A percentile compares a stretch with the other conserved stretches of the same genome.
Evolutionary conservation across 148 eudicot species (phyloP).

Genomic region (Dysphania ambrosioides): DNA sequence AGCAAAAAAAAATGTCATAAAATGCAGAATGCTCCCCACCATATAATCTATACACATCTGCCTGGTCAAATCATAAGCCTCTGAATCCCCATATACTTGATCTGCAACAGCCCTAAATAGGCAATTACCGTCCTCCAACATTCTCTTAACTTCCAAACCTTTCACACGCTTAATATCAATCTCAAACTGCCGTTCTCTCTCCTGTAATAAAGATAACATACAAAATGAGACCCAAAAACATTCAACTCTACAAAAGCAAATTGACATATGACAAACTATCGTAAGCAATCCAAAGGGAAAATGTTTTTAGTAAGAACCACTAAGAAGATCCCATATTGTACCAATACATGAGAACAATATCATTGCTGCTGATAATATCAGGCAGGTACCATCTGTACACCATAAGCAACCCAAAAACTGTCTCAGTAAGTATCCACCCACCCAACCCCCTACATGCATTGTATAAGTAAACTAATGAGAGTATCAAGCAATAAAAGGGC

Average conservation of each 20-base stretch:
- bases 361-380: background rate
- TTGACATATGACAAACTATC: background rate
- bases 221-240: conserved; percentile 1
- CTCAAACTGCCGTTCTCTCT: conserved; percentile 90
- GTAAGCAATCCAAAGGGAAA: background rate
- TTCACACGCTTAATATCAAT: conserved; percentile 75
- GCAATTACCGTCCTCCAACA: conserved; percentile 94
- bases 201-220: conserved; percentile 44
- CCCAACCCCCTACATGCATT: too few relatives aligned
- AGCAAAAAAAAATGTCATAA: background rate
- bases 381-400: background rate
- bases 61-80: conserved; percentile 79
- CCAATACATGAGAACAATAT: background rate
- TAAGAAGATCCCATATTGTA: background rate
- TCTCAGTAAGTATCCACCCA: too few relatives aligned
- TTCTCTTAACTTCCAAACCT: conserved; percentile 89
- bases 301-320: background rate
- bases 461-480: background rate
- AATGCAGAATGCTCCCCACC: conserved; percentile 38
- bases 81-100: conserved; percentile 97
- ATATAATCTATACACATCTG: conserved; percentile 99
- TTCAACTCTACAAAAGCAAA: background rate
- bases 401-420: background rate
- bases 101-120: conserved; percentile 98
- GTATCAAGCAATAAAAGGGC: background rate